Base-by-base conservation (phyloP, 345 rosid species). In the Toxicodendron radicans region DNA sequence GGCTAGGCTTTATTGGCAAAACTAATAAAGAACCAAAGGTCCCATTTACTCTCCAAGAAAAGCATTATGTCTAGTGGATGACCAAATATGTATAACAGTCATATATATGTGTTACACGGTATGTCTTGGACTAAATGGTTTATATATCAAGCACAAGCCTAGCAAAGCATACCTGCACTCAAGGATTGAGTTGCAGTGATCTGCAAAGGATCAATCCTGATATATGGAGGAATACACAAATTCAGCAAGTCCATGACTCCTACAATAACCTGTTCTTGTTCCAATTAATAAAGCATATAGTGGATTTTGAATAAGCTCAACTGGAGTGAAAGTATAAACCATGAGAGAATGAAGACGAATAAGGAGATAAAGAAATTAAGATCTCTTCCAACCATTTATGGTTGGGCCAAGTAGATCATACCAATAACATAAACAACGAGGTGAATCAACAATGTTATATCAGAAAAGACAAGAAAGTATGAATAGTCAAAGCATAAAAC, bases 131-230 rank as follows among this genome's bases (percentile, higher is more conserved):
- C 3, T 35, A 32, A 48, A 49, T n/a, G 24, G 58, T 10, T 58
- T 38, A 72, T 48, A 24, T 32, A 48, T 1, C 0, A 18, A 62
- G 38, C 10, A 61, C 17, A 58, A 49, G 33, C 24, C 14, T 30
- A n/a, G 46, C 18, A 63, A 77, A 64, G 33, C n/a, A 64, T 68
- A 89, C 92, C 91, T 72, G 76, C 78, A 77, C 99, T 91, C 72
- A 88, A 60, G 57, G 92, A 83, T 69, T 86, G 90, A 70, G 86
- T 77, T 71, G 91, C 75, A 66, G 89, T 84, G 75, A 84, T 84
- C 83, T 91, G 92, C 75, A 93, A 78, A 76, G 79, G 77, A 85
- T 95, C 99, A 45, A 88, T 85, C 85, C 98, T 86, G 73, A 93
- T 76, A 82, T 78, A 95, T 24, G 99, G 93, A 76, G 94, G 87